These are phyloP conservation scores for Malus sylvestris DNA, from an alignment of 306 rosid genomes.

Conservation along the genomic window DNA sequence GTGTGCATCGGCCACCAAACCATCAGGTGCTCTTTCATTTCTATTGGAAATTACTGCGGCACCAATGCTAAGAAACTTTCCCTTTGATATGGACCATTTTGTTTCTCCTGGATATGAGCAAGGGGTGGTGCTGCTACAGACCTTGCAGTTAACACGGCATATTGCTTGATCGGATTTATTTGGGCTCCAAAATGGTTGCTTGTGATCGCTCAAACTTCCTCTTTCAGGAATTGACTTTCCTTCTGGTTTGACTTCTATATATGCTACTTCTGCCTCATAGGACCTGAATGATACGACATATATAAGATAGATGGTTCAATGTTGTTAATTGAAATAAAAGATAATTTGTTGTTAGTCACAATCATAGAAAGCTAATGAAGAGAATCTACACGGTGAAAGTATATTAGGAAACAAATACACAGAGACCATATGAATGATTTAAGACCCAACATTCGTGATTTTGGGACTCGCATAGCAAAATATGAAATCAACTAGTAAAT, in stretches of 20 bases:
- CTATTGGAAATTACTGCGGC: conserved; percentile 86
- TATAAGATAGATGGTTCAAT: background rate
- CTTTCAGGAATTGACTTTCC: conserved; percentile 30
- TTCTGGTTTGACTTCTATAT: conserved; percentile 63
- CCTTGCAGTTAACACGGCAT: conserved; percentile 66
- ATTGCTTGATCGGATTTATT: conserved; percentile 36
- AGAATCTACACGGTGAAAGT: background rate
- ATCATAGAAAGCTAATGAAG: background rate
- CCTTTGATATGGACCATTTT: conserved; percentile 70
- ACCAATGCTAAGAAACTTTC: conserved; percentile 78
- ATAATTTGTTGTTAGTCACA: background rate
- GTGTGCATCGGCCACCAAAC: conserved; percentile 94
- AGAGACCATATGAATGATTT: background rate
- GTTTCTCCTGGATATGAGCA: conserved; percentile 36
- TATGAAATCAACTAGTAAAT: conserved; percentile 6
- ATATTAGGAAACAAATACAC: background rate
- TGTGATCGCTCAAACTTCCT: conserved; percentile 18
- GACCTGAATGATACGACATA: conserved; percentile 44
- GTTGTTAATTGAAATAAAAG: background rate
- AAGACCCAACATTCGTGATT: background rate
- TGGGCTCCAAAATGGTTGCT: conserved; percentile 21
- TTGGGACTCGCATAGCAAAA: background rate
- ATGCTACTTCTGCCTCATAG: conserved; percentile 82
- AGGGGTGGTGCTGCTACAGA: conserved; percentile 47
- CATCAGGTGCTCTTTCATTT: conserved; percentile 91